These are phyloP conservation scores for Fusarium clavum DNA, from an alignment of 2,329 filamentous ascomycete species.

Conservation along the genomic window DNA sequence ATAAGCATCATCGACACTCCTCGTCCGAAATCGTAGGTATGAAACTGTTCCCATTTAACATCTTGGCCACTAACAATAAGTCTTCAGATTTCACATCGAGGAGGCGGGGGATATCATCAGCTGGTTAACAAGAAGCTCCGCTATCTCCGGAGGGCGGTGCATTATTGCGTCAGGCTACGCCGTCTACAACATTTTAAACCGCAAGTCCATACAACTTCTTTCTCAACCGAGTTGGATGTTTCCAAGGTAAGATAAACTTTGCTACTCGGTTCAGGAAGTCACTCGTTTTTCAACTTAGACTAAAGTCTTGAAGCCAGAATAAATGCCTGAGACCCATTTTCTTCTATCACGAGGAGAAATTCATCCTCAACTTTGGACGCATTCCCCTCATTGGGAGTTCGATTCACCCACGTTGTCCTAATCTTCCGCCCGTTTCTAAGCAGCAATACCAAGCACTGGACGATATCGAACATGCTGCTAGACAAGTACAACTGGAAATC, in stretches of 20 bases:
- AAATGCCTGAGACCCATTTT: slow-evolving; percentile 64
- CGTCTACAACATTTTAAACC: slow-evolving; percentile 76
- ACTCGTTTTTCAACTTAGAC: not conserved
- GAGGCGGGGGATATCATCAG: slow-evolving; percentile 73
- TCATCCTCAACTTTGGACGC: slow-evolving; percentile 70
- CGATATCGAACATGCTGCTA: slow-evolving; percentile 64
- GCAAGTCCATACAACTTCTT: slow-evolving; percentile 72
- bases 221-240: slow-evolving; percentile 72
- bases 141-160: slow-evolving; percentile 72
- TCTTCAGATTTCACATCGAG: slow-evolving; percentile 76
- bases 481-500: slow-evolving; percentile 65
- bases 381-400: slow-evolving; percentile 65
- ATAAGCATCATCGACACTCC: slow-evolving; percentile 69
- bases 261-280: not conserved
- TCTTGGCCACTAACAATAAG: not conserved
- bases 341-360: slow-evolving; percentile 60
- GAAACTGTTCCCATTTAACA: not conserved
- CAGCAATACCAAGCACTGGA: slow-evolving; percentile 67
- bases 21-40: slow-evolving; percentile 64
- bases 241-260: slow-evolving; percentile 63
- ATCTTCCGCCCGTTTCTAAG: slow-evolving; percentile 61
- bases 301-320: not conserved
- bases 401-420: slow-evolving; percentile 61
- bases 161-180: slow-evolving; percentile 73
- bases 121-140: slow-evolving; percentile 71